Evolutionary conservation across 1,284 basidiomycete species (phyloP).

Genomic region (Pseudozyma sp.): DNA sequence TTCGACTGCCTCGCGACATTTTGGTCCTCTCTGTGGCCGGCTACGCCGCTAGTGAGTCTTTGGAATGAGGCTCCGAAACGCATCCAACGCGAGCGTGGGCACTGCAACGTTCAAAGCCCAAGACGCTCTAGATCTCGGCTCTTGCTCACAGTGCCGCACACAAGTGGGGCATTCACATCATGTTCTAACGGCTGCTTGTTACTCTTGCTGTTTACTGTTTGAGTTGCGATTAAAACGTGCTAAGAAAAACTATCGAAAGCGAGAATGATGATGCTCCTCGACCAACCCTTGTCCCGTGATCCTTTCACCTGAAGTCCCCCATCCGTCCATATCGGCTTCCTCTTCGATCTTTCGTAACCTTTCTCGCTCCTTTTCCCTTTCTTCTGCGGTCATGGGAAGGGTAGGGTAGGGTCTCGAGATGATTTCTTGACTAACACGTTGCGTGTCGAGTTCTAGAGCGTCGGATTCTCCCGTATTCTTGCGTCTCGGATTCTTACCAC

Average conservation of each 20-base stretch:
- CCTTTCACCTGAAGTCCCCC: constrained; percentile 38
- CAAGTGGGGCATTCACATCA: too few species aligned
- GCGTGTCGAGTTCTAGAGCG: constrained; percentile 45
- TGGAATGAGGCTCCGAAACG: too few species aligned
- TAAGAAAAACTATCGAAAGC: not conserved
- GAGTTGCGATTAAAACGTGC: not conserved
- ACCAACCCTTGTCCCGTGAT: constrained; percentile 46
- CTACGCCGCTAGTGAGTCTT: too few species aligned
- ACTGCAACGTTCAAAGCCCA: too few species aligned
- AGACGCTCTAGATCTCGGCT: too few species aligned
- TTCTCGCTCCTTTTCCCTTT: constrained; percentile 38
- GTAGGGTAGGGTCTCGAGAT: constrained; percentile 6
- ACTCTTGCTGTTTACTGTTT: too few species aligned
- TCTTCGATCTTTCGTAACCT: constrained; percentile 50
- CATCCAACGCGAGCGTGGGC: too few species aligned
- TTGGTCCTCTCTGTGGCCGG: too few species aligned
- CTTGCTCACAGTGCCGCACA: too few species aligned
- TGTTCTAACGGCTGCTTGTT: too few species aligned
- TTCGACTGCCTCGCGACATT: too few species aligned
- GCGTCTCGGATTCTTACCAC: constrained; percentile 9
- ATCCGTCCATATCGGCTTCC: constrained; percentile 55
- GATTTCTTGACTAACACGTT: constrained; percentile 43
- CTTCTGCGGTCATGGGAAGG: constrained; percentile 19
- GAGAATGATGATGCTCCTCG: constrained; percentile 32
- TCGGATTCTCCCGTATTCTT: constrained; percentile 42